A percentile compares a stretch with the other conserved stretches of the same genome.
phyloP scores from a whole-genome alignment of 2,329 filamentous ascomycete species.

The Paecilomyces fulvus region DNA sequence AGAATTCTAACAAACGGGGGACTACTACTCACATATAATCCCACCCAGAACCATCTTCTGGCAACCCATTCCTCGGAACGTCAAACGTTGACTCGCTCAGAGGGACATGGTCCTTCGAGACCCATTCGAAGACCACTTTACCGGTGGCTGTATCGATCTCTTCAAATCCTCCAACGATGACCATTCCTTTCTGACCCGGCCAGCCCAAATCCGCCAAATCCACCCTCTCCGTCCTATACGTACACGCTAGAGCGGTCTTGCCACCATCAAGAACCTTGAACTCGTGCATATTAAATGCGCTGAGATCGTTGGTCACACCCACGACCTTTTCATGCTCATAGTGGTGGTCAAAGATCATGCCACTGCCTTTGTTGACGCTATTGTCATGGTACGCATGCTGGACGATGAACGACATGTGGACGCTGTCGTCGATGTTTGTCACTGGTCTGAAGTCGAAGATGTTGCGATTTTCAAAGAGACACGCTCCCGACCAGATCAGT shows the following conservation, averaged over 20 bases:
- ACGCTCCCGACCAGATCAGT: background rate
- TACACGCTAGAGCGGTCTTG: slow-evolving; percentile 23
- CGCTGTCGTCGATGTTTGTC: background rate
- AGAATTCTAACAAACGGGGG: slow-evolving; percentile 22
- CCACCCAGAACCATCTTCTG: background rate
- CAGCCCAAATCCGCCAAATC: slow-evolving; percentile 22
- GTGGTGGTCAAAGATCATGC: slow-evolving; percentile 40
- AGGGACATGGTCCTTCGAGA: slow-evolving; percentile 22
- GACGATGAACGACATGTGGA: background rate
- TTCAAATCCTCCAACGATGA: slow-evolving; percentile 27
- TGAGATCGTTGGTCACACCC: slow-evolving; percentile 17
- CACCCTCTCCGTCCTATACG: slow-evolving; percentile 14
- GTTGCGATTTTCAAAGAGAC: background rate
- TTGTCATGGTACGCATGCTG: slow-evolving; percentile 11
- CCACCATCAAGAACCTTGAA: slow-evolving; percentile 31
- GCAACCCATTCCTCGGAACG: slow-evolving; percentile 10
- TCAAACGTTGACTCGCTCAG: slow-evolving; percentile 21
- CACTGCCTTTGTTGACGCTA: slow-evolving; percentile 26
- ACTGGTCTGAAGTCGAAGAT: background rate
- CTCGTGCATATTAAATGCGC: slow-evolving; percentile 34
- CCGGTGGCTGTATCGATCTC: slow-evolving; percentile 30
- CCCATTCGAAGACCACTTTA: slow-evolving; percentile 29
- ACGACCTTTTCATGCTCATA: slow-evolving; percentile 38
- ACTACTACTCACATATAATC: slow-evolving; percentile 3
- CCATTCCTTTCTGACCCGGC: slow-evolving; percentile 19